phyloP scores from a whole-genome alignment of 2,329 filamentous ascomycete species.

The Sclerotinia minor region DNA sequence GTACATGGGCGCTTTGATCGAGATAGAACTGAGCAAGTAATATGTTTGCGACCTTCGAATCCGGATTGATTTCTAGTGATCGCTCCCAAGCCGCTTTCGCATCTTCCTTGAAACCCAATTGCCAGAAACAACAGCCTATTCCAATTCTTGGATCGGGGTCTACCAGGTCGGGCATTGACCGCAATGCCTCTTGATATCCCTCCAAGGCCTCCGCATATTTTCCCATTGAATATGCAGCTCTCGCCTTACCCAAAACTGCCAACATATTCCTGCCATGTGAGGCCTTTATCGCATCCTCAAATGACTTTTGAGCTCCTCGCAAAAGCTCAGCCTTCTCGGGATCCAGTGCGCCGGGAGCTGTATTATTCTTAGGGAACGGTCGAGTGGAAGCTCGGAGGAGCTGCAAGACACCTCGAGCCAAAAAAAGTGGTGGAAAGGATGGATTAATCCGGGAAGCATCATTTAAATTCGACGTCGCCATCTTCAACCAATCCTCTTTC shows the following conservation, averaged over 20 bases:
- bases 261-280: conserved; percentile 88
- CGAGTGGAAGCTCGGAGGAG: conserved; percentile 85
- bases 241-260: conserved; percentile 85
- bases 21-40: conserved; percentile 89
- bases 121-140: conserved; percentile 96
- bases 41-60: conserved; percentile 88
- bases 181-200: conserved; percentile 82
- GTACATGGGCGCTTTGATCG: conserved; percentile 78
- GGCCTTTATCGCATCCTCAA: conserved; percentile 86
- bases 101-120: conserved; percentile 90
- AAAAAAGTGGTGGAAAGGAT: conserved; percentile 84
- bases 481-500: conserved; percentile 89
- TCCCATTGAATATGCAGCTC: conserved; percentile 81
- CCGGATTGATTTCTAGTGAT: conserved; percentile 73
- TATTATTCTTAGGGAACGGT: conserved; percentile 61
- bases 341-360: conserved; percentile 57
- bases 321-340: conserved; percentile 76
- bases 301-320: conserved; percentile 84
- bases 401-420: conserved; percentile 86
- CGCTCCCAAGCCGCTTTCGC: conserved; percentile 90
- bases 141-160: conserved; percentile 96
- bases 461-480: conserved; percentile 88
- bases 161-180: conserved; percentile 80
- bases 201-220: conserved; percentile 82
- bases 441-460: conserved; percentile 95